Base-by-base conservation (phyloP, 495 filamentous ascomycete species). In the Tetracladium marchalianum region DNA sequence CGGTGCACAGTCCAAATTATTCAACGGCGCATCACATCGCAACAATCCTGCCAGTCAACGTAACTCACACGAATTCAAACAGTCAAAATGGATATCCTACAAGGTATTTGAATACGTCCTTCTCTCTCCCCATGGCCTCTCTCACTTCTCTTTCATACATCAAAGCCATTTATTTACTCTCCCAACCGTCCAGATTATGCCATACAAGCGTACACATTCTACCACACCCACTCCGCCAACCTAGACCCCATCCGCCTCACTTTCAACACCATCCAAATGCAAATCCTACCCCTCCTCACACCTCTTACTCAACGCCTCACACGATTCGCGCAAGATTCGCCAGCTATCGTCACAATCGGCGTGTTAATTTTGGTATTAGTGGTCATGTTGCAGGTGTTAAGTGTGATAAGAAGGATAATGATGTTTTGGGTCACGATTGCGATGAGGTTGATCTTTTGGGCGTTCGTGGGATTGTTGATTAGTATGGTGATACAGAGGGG, bases 351-450 rank as follows among this genome's bases (percentile, higher is more conserved):
- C 12, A 42, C 33, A 0, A 41, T 54, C 12, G 53, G 50, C 24
- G 24, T 59, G n/a, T 35, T 59, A 1, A 11, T 59, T 10, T 37
- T 54, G 4, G 41, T 50, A 22, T 37, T 59, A 2, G 16, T 51
- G 22, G 43, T 59, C 4, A 17, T 35, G 22, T 31, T 59, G 22
- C 50, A 59, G 35, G 39, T 59, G 5, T 42, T 59, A 37, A 54
- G 47, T 43, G 17, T 52, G 59, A 62, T 82, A 19, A 76, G 76
- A 39, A 72, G 83, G 32, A 62, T 85, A 2, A 64, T 93, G 43
- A 68, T 87, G 57, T 90, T 76, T 61, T 87, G 85, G 78, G 70
- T 85, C n/a, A 58, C 67, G 35, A 56, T 90, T 39, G 70, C 66
- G 5, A 56, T 83, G 45, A 59, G 71, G 24, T 13, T 87, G 36